phyloP scores from a whole-genome alignment of 345 rosid genomes.

The Populus simonii region DNA sequence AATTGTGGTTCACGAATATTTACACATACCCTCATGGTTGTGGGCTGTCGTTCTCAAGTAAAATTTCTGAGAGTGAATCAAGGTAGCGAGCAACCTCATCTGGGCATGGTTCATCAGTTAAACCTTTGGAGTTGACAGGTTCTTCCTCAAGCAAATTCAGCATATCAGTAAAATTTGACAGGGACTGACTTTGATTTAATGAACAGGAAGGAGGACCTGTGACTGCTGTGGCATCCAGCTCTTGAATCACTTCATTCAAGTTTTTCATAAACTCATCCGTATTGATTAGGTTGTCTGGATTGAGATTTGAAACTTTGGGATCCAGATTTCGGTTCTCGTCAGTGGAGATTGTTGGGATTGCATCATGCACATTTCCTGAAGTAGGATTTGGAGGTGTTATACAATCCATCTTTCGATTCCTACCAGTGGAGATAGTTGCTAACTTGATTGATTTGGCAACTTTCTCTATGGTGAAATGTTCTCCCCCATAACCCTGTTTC shows the following conservation, averaged over 20 bases:
- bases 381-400: not conserved
- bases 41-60: not conserved
- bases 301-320: not conserved
- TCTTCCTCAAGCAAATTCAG: slow-evolving; percentile 18
- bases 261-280: not conserved
- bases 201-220: not conserved
- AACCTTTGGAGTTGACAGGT: not conserved
- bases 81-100: slow-evolving; percentile 23
- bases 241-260: not conserved
- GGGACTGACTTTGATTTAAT: not conserved
- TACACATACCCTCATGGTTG: too few relatives aligned
- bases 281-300: too few relatives aligned
- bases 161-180: not conserved
- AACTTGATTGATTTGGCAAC: not conserved
- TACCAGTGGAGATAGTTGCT: not conserved
- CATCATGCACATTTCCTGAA: not conserved
- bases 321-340: not conserved
- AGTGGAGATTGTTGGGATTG: not conserved
- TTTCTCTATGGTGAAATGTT: not conserved
- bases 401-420: not conserved
- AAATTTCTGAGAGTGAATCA: slow-evolving; percentile 14
- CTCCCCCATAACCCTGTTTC: not conserved
- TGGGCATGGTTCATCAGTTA: not conserved
- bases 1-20: too few relatives aligned
- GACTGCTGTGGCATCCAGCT: not conserved